Percentiles rank a stretch among this genome's conserved stretches.
phyloP scores from a whole-genome alignment of 2,329 filamentous ascomycete genomes.

The Fusarium azukiicola region DNA sequence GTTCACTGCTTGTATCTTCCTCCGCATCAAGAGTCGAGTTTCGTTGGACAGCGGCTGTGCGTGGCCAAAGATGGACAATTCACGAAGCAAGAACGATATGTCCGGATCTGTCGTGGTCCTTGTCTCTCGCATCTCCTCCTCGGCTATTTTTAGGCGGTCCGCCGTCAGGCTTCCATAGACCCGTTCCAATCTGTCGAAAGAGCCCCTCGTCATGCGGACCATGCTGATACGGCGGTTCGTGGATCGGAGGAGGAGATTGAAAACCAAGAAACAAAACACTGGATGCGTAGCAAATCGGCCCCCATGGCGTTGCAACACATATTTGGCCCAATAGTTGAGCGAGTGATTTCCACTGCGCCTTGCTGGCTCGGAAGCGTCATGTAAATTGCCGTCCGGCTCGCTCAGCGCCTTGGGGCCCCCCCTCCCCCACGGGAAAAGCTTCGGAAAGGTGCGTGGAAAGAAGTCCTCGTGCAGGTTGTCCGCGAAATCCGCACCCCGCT shows the following conservation, averaged over 20 bases:
- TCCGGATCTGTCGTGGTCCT: neutral
- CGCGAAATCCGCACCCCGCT: neutral
- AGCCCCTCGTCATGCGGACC: constrained; percentile 21
- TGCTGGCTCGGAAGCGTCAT: constrained; percentile 1
- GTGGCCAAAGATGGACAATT: neutral
- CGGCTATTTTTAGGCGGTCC: constrained; percentile 18
- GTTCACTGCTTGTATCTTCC: neutral
- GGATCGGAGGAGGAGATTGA: constrained; percentile 36
- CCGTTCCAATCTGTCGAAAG: constrained; percentile 13
- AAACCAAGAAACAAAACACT: constrained; percentile 38
- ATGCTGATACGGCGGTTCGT: constrained; percentile 26
- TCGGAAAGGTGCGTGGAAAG: neutral
- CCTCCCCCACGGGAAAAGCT: constrained; percentile 10
- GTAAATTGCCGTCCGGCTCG: neutral
- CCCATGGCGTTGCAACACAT: constrained; percentile 43
- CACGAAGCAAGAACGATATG: neutral
- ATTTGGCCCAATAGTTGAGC: constrained; percentile 29
- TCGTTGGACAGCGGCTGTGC: constrained; percentile 5
- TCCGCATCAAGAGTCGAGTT: neutral
- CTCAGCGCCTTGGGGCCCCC: constrained; percentile 18
- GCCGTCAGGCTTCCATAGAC: constrained; percentile 17
- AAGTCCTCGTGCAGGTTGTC: constrained; percentile 22
- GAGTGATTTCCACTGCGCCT: constrained; percentile 26
- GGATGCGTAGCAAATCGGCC: constrained; percentile 32
- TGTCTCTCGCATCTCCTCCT: constrained; percentile 6